Evolutionary conservation across 805 yeast species (phyloP).

Genomic region (Kuraishia floccosa): DNA sequence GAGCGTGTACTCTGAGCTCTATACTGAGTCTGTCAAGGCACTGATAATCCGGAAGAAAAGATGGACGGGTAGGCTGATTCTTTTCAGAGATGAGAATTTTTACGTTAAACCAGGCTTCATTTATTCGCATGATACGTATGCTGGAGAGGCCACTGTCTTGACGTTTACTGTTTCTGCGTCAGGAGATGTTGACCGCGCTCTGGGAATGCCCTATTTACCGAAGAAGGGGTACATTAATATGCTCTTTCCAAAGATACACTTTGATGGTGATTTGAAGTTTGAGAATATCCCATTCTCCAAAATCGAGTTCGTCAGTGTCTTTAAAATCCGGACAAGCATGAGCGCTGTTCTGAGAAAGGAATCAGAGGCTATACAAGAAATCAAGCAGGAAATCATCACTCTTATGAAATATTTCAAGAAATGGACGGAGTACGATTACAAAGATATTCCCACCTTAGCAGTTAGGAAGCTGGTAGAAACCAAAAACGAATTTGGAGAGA

Average conservation of each 20-base stretch:
- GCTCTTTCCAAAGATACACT: constrained; percentile 22
- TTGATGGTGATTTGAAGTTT: constrained; percentile 8
- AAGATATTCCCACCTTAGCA: constrained; percentile 19
- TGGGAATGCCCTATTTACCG: constrained; percentile 24
- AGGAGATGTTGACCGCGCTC: constrained; percentile 9
- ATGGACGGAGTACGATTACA: constrained; percentile 34
- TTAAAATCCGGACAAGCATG: constrained; percentile 20
- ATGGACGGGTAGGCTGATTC: constrained; percentile 43
- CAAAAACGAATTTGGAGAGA: constrained; percentile 18
- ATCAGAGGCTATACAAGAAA: constrained; percentile 20
- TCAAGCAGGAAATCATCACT: constrained; percentile 21
- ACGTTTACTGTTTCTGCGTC: constrained; percentile 28
- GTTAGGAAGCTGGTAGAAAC: constrained; percentile 24
- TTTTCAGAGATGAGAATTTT: constrained; percentile 35
- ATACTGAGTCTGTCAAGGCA: constrained; percentile 32
- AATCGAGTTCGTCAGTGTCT: constrained; percentile 32
- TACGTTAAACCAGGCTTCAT: constrained; percentile 18
- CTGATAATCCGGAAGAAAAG: constrained; percentile 37
- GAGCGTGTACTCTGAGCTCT: constrained; percentile 29
- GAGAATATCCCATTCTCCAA: constrained; percentile 26
- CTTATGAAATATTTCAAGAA: constrained; percentile 24
- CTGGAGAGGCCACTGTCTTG: constrained; percentile 23
- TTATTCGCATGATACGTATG: constrained; percentile 39
- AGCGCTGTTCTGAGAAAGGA: constrained; percentile 22
- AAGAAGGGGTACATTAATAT: constrained; percentile 16